These are phyloP conservation scores for Ustilago trichophora DNA, from an alignment of 1,284 basidiomycete genomes.

Conservation along the genomic window DNA sequence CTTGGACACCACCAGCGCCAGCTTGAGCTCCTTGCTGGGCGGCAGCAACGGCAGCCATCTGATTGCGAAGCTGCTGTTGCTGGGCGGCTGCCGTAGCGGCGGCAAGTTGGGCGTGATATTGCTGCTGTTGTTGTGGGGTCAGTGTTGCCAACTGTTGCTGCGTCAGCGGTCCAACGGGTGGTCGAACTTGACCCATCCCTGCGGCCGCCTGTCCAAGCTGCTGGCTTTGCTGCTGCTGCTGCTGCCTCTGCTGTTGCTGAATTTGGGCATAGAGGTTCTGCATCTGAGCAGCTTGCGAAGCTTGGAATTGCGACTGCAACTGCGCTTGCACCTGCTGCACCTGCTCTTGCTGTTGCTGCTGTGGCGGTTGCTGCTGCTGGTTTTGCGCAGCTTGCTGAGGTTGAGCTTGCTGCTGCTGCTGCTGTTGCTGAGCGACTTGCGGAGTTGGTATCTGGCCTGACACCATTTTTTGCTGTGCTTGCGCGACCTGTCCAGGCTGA, in stretches of 20 bases:
- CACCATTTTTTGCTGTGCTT: constrained; percentile 15
- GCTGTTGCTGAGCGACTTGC: constrained; percentile 17
- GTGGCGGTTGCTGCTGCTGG: constrained; percentile 5
- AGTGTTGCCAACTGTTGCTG: constrained; percentile 33
- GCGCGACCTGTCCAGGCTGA: constrained; percentile 3
- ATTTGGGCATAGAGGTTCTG: constrained; percentile 46
- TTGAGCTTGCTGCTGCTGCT: constrained; percentile 14
- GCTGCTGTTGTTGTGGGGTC: constrained; percentile 40
- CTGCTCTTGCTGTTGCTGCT: constrained; percentile 16
- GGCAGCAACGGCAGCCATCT: constrained; percentile 42
- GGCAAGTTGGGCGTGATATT: constrained; percentile 40
- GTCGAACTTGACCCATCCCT: constrained; percentile 28
- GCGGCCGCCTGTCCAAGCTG: constrained; percentile 15
- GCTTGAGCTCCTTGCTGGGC: constrained; percentile 14
- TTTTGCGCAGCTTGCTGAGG: constrained; percentile 17
- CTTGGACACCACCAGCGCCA: constrained; percentile 4
- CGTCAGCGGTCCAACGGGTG: constrained; percentile 29
- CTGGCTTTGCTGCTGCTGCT: constrained; percentile 33
- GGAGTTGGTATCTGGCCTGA: constrained; percentile 3
- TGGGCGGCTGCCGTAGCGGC: constrained; percentile 42
- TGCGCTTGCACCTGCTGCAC: constrained; percentile 34
- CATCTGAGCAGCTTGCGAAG: constrained; percentile 37
- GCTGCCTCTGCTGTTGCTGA: constrained; percentile 43
- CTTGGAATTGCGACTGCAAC: constrained; percentile 27
- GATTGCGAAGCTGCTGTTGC: constrained; percentile 41